These are phyloP conservation scores for Lachancea meyersii DNA, from an alignment of 805 yeast genomes.

Conservation along the genomic window DNA sequence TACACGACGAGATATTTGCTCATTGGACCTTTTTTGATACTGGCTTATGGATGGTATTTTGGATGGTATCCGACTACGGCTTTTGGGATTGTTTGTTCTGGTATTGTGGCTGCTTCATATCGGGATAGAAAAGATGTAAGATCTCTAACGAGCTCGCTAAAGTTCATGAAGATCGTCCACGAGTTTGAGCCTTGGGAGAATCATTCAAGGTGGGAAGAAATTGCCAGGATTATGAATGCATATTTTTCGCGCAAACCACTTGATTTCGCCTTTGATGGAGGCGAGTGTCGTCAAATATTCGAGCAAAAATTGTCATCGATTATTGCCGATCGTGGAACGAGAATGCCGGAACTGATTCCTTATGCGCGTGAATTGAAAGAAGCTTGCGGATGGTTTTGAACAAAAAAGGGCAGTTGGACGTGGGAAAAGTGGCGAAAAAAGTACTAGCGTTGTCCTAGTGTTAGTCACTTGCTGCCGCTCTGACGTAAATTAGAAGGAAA, in stretches of 20 bases:
- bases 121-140: neutral
- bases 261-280: neutral
- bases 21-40: too few species aligned
- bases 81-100: too few species aligned
- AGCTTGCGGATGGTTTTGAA: neutral
- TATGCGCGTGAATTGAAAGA: neutral
- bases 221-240: neutral
- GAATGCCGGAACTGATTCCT: neutral
- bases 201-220: neutral
- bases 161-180: neutral
- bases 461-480: too few species aligned
- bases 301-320: neutral
- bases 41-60: neutral
- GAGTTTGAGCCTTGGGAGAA: neutral
- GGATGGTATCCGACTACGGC: too few species aligned
- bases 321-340: neutral
- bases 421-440: neutral
- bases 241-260: neutral
- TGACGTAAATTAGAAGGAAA: too few species aligned
- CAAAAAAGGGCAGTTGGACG: too few species aligned
- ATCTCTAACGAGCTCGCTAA: neutral
- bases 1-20: too few species aligned
- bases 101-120: neutral
- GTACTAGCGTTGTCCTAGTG: too few species aligned
- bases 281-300: neutral